These are phyloP conservation scores for Starmerella vitae DNA, from an alignment of 805 yeast genomes.

Conservation along the genomic window DNA sequence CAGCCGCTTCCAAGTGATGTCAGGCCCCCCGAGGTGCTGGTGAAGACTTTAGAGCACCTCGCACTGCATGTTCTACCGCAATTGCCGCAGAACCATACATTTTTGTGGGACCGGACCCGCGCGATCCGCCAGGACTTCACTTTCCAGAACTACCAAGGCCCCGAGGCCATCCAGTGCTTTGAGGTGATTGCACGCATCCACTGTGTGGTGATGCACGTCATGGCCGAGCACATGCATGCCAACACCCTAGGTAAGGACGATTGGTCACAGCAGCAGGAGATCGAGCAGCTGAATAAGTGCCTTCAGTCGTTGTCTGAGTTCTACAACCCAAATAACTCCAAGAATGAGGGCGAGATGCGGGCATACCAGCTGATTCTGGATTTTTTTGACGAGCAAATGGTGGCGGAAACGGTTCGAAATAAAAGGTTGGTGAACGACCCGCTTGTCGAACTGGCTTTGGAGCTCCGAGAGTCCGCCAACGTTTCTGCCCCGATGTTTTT, in stretches of 20 bases:
- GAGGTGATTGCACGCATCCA: constrained; percentile 87
- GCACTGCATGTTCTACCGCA: constrained; percentile 47
- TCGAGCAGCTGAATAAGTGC: constrained; percentile 87
- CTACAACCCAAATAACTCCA: constrained; percentile 57
- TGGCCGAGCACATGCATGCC: constrained; percentile 44
- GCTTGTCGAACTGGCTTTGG: constrained; percentile 55
- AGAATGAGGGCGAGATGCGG: constrained; percentile 86
- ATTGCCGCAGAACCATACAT: constrained; percentile 76
- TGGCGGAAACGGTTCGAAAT: constrained; percentile 54
- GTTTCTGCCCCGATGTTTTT: constrained; percentile 47
- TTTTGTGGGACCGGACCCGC: constrained; percentile 93
- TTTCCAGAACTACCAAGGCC: constrained; percentile 83
- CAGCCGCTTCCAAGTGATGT: constrained; percentile 97
- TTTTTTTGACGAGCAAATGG: constrained; percentile 72
- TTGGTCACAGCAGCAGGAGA: constrained; percentile 85
- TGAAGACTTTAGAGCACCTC: constrained; percentile 54
- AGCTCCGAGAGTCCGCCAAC: constrained; percentile 46
- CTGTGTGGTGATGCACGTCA: constrained; percentile 62
- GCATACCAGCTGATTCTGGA: constrained; percentile 75
- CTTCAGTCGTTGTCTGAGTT: constrained; percentile 78
- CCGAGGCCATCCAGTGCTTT: constrained; percentile 85
- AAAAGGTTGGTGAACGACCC: constrained; percentile 37
- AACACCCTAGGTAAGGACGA: constrained; percentile 35
- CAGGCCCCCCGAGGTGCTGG: constrained; percentile 71
- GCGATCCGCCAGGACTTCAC: constrained; percentile 95